phyloP scores from a whole-genome alignment of 768 basidiomycete genomes.

The Kwoniella newhampshirensis region DNA sequence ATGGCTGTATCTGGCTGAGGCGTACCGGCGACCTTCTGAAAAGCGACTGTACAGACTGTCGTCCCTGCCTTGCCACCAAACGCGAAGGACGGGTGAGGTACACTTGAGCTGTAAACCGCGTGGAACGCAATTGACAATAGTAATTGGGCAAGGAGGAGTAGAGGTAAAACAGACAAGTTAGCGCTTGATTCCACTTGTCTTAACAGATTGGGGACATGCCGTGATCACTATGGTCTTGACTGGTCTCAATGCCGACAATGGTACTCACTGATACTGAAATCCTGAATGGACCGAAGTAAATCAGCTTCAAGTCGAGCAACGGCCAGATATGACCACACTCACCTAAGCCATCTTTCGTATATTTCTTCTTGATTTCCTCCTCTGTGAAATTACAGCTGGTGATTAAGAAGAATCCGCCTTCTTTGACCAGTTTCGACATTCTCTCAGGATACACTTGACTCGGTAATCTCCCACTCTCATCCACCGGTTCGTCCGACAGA shows the following conservation, averaged over 20 bases:
- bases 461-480: slow-evolving; percentile 36
- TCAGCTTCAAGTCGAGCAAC: not conserved
- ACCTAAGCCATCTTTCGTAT: slow-evolving; percentile 45
- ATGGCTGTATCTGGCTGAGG: too few species aligned
- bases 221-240: not conserved
- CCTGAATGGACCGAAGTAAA: slow-evolving; percentile 17
- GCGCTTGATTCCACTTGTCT: too few species aligned
- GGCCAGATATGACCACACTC: too few species aligned
- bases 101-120: slow-evolving; percentile 51
- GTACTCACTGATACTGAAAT: slow-evolving; percentile 38
- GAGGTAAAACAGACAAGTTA: too few species aligned
- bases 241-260: not conserved
- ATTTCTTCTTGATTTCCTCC: slow-evolving; percentile 52
- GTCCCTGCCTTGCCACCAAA: slow-evolving; percentile 54
- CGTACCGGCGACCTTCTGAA: slow-evolving; percentile 34
- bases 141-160: too few species aligned
- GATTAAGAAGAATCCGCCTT: slow-evolving; percentile 55
- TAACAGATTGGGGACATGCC: too few species aligned
- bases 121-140: too few species aligned
- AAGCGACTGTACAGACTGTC: slow-evolving; percentile 51
- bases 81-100: slow-evolving; percentile 52
- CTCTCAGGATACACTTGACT: slow-evolving; percentile 53
- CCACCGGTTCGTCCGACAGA: slow-evolving; percentile 42
- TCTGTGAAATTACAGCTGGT: slow-evolving; percentile 57
- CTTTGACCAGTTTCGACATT: slow-evolving; percentile 47